Conservation (phyloP, 345 rosid species). For the Populus alba region DNA sequence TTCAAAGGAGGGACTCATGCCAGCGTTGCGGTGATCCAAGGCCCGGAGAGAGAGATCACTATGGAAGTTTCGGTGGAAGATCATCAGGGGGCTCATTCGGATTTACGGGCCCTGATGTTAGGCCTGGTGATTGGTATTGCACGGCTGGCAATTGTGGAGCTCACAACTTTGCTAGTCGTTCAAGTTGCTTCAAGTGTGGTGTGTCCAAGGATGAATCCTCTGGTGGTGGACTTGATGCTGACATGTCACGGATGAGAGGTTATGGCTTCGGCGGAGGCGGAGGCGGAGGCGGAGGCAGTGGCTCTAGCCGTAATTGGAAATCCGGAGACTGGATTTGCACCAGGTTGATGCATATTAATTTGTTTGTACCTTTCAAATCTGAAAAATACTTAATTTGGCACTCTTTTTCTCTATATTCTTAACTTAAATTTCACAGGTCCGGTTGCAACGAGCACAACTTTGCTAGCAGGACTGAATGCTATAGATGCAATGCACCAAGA, state of each 20-base stretch:
- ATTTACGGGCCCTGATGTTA: slow-evolving; percentile 82
- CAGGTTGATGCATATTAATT: slow-evolving; percentile 36
- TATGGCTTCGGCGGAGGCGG: slow-evolving; percentile 29
- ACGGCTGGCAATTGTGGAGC: slow-evolving; percentile 75
- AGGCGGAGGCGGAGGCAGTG: slow-evolving; percentile 23
- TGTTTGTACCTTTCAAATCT: neutral
- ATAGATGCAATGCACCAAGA: slow-evolving; percentile 86
- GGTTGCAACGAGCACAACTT: slow-evolving; percentile 93
- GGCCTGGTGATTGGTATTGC: slow-evolving; percentile 98
- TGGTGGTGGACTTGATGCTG: slow-evolving; percentile 39
- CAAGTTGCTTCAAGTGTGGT: slow-evolving; percentile 89
- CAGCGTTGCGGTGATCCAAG: slow-evolving; percentile 57
- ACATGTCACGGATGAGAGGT: slow-evolving; percentile 49
- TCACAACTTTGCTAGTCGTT: slow-evolving; percentile 90
- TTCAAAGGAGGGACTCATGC: slow-evolving; percentile 82
- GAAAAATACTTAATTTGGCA: too few species aligned
- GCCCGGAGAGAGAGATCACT: slow-evolving; percentile 35
- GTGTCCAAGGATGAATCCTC: slow-evolving; percentile 61
- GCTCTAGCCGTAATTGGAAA: slow-evolving; percentile 66
- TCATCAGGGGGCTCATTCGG: slow-evolving; percentile 38
- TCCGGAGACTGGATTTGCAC: slow-evolving; percentile 93
- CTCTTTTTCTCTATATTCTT: neutral
- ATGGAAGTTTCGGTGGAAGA: slow-evolving; percentile 48
- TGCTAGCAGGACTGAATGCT: slow-evolving; percentile 88
- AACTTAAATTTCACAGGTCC: slow-evolving; percentile 32